Evolutionary conservation across 2,329 filamentous ascomycete species (phyloP).

Genomic region (Phialemoniopsis sp.): DNA sequence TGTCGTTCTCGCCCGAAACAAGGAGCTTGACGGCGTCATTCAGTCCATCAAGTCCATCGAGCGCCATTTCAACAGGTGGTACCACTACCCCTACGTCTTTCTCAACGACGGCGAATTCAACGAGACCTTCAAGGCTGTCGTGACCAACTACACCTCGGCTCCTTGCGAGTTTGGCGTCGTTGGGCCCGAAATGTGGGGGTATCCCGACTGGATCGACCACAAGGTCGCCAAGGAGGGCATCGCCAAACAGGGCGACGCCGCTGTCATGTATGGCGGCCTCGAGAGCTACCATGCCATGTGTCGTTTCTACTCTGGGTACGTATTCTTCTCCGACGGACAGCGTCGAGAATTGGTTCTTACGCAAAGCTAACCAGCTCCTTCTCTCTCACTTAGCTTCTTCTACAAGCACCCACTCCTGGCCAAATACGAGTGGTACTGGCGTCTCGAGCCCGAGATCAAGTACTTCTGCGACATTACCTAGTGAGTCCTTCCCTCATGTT

Average conservation of each 20-base stretch:
- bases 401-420: conserved; percentile 92
- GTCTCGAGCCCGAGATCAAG: conserved; percentile 97
- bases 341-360: too few species aligned
- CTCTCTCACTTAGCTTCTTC: conserved; percentile 62
- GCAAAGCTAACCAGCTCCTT: background rate
- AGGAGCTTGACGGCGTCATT: conserved; percentile 92
- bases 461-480: conserved; percentile 99
- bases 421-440: conserved; percentile 99
- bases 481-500: conserved; percentile 42
- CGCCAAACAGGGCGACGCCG: conserved; percentile 90
- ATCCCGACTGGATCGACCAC: conserved; percentile 91
- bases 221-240: conserved; percentile 95
- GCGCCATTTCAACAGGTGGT: conserved; percentile 98
- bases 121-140: conserved; percentile 82
- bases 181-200: conserved; percentile 88
- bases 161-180: conserved; percentile 93
- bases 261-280: conserved; percentile 99
- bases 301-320: conserved; percentile 94
- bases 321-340: conserved; percentile 10
- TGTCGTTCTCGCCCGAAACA: conserved; percentile 91
- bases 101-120: conserved; percentile 98
- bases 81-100: conserved; percentile 97
- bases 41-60: conserved; percentile 98
- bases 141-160: conserved; percentile 85
- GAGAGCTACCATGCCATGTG: conserved; percentile 99